Evolutionary conservation across 2,329 filamentous ascomycete genomes (phyloP), one percentile per base, ranked within the genome.

Genomic region (Pseudocercospora fuligena): DNA sequence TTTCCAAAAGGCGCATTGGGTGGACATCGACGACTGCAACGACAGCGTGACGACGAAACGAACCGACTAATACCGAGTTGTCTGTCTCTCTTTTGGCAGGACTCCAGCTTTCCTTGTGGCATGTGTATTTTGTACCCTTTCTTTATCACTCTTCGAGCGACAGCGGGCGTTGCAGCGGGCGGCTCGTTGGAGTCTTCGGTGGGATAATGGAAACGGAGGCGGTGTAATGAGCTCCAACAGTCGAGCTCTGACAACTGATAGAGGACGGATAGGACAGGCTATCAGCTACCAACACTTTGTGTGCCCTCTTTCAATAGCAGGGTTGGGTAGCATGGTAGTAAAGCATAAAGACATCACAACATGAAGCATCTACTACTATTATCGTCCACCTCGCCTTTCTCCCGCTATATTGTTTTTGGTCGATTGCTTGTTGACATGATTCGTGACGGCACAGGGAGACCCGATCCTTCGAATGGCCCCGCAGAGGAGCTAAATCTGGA

Each of bases 31-130:
- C 68, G 69, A 71, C 62, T 68, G 65, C 63, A 61, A 71, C 63
- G 69, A 72, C 65, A 61, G 56, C 49, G 64, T 67, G 60, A 71
- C 62, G 69, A 72, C 68, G 68, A 72, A 66, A 70, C 65, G 70
- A 72, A 66, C 21, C 65, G 63, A 66, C 54, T 68, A 68, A 68
- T 70, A 64, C 59, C 63, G 64, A 67, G 60, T 61, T 70, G 65
- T 66, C 65, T 60, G 60, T 60, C 58, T 60, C 58, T 53, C 51
- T 61, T 46, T 61, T 61, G 56, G 66, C 63, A 63, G 21, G 47
- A 59, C 25, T 54, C 63, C 66, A 68, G 65, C 68, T 72, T 65
- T 72, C 66, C 54, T 66, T 70, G 65, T 66, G 63, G 65, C 68
- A 70, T 70, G 68, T 69, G 63, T 65, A 58, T 43, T 66, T 27